These are phyloP conservation scores for Pichia eremophila DNA, from an alignment of 805 yeast genomes.

Conservation along the genomic window DNA sequence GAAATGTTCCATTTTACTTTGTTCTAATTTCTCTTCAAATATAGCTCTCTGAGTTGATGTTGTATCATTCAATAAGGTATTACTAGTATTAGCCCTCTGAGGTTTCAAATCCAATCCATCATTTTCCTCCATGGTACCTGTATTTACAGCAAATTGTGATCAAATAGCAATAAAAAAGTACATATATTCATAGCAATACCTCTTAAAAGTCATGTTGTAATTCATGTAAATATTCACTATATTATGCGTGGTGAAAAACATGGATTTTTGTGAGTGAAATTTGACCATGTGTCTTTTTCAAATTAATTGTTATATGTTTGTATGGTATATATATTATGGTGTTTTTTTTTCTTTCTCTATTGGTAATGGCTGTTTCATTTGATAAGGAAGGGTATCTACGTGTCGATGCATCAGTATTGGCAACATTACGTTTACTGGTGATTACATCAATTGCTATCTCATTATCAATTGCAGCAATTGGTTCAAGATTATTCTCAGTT, in stretches of 20 bases:
- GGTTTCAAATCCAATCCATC: neutral
- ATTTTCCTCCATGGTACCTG: neutral
- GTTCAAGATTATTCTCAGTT: constrained; percentile 91
- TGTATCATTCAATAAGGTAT: no score
- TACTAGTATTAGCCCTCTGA: neutral
- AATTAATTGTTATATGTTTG: no score
- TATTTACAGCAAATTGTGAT: neutral
- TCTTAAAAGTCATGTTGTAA: no score
- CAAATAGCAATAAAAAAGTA: no score
- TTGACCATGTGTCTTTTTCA: neutral
- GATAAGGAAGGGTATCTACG: constrained; percentile 22
- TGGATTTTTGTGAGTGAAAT: no score
- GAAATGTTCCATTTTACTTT: constrained; percentile 7
- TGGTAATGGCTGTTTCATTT: constrained; percentile 7
- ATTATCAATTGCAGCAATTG: constrained; percentile 84
- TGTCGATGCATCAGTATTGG: constrained; percentile 15
- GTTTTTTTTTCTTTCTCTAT: no score
- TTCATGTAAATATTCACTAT: no score
- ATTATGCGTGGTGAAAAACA: no score
- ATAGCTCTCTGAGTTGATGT: neutral
- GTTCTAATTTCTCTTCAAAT: constrained; percentile 3
- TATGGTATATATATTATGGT: no score
- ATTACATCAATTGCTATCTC: constrained; percentile 61
- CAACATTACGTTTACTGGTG: constrained; percentile 33
- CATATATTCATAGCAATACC: no score